phyloP scores from a whole-genome alignment of 2,329 filamentous ascomycete genomes.

The Chalaropsis ovoidea region DNA sequence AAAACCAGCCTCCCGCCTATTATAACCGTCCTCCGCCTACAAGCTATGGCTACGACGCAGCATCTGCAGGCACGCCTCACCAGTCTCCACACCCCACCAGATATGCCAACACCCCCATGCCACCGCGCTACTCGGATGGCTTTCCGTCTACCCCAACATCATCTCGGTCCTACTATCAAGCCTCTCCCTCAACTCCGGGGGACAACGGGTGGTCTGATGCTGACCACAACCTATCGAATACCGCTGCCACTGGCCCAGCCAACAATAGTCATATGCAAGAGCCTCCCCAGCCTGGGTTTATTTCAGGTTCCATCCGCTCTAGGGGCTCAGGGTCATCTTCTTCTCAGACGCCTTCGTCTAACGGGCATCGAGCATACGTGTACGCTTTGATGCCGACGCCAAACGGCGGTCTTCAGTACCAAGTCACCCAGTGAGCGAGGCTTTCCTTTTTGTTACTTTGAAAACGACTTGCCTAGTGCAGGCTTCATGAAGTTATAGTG shows the following conservation, averaged over 20 bases:
- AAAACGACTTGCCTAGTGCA: background rate
- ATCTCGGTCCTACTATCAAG: background rate
- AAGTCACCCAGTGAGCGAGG: conserved; percentile 7
- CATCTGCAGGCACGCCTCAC: background rate
- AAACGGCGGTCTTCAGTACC: conserved; percentile 18
- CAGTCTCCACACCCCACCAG: background rate
- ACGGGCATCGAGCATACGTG: conserved; percentile 13
- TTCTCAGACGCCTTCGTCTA: background rate
- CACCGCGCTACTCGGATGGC: background rate
- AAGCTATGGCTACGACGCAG: background rate
- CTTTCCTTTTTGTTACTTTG: background rate
- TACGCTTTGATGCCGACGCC: conserved; percentile 16
- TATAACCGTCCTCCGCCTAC: background rate
- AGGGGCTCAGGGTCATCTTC: background rate
- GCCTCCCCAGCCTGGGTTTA: background rate
- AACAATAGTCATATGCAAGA: background rate
- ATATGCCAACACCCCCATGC: background rate
- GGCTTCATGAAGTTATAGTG: background rate
- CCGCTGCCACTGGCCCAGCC: background rate
- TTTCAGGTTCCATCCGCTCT: background rate
- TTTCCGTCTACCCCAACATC: background rate
- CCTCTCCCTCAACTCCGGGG: background rate
- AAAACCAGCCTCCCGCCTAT: background rate
- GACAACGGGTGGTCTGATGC: background rate
- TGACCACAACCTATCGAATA: background rate